Conservation (phyloP, 208 protist genomes). For the Porcisia deanei region DNA sequence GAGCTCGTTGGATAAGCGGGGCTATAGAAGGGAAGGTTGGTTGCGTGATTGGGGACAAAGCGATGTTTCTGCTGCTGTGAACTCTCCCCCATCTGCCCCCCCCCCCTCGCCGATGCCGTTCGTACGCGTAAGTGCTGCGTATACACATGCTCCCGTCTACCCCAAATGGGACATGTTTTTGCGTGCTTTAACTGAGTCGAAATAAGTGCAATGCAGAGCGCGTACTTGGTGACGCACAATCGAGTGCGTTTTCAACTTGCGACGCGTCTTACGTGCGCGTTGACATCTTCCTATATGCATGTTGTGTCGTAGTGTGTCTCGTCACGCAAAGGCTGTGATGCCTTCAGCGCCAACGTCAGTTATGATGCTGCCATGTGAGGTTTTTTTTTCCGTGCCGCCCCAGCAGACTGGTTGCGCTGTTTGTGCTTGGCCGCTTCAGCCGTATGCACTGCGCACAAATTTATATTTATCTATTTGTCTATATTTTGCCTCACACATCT, state of each 20-base stretch:
- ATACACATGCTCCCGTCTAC: too few relatives aligned
- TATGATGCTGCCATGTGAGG: not conserved
- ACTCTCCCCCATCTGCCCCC: not conserved
- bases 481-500: too few relatives aligned
- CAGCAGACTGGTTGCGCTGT: too few relatives aligned
- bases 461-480: too few relatives aligned
- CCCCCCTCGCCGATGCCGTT: not conserved
- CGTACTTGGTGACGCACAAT: not conserved
- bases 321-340: not conserved
- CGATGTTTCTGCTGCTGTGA: too few relatives aligned
- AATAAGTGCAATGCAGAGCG: not conserved
- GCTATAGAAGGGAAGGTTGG: not conserved
- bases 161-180: not conserved
- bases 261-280: not conserved
- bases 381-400: not conserved
- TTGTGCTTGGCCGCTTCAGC: too few relatives aligned
- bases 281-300: not conserved
- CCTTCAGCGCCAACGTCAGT: not conserved
- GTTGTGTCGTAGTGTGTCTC: not conserved
- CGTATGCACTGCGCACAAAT: too few relatives aligned
- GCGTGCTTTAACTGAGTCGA: not conserved
- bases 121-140: not conserved
- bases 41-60: not conserved
- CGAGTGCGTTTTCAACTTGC: not conserved
- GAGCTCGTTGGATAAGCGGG: slow-evolving; percentile 11